Base-by-base conservation (phyloP, 176 grass and related monocot species). In the Carex cristatella region DNA sequence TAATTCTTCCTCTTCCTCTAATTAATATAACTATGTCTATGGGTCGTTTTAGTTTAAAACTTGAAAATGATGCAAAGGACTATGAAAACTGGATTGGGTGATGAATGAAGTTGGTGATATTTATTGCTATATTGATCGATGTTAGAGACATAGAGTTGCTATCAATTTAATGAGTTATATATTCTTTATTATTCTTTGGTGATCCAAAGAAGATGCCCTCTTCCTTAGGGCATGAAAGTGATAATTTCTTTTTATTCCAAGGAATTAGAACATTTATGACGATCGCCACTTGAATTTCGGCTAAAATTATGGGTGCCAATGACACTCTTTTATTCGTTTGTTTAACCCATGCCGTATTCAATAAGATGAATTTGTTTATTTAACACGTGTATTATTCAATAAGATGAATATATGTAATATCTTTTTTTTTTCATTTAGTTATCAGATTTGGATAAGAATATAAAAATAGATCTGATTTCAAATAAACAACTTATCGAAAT, bases 41-140 rank as follows among this genome's bases (percentile, higher is more conserved):
- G n/a, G 49, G 80, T 82, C 8, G 44, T 66, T 82, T 66, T 49
- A 67, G 40, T 82, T 82, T 12, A 65, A 65, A 67, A 59, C 63
- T 67, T 82, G 80, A 82, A 53, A 82, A 82, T n/a, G 61, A 82
- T 82, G 63, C 8, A 16, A 67, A 28, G 61, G 57, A 61, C 4
- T 11, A 81, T 58, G 56, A n/a, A 61, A 35, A 61, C 16, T n/a
- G 31, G 59, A 35, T 66, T 65, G 80, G 58, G 56, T 31, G 80
- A 32, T n/a, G 15, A 82, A 32, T n/a, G 15, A 82, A 32, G 15
- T 82, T 82, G 60, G 61, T 65, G 37, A 49, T 61, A 66, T 82
- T 81, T 51, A 67, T 67, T 82, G 80, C 60, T 48, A 15, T 23
- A 42, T 59, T 33, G 23, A 42, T 59, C 32, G 23, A 65, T 49